Base-by-base conservation (phyloP, 1,284 basidiomycete species). In the Psilocybe mexicana region DNA sequence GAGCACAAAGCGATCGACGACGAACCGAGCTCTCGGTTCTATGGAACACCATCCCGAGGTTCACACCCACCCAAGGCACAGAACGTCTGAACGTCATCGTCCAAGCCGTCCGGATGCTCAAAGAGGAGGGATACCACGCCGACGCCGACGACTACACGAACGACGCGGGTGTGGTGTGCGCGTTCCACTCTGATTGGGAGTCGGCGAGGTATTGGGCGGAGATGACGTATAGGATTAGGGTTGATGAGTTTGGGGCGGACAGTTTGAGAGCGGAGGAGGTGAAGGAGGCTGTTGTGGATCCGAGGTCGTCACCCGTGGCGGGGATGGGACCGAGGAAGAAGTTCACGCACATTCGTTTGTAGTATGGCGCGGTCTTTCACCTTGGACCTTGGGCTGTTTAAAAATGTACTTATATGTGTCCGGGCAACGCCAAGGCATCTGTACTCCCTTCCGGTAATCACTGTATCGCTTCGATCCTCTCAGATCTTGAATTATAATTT, bases 91-190 rank as follows among this genome's bases (percentile, higher is more conserved):
- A 11, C 2, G 42, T 45, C 7, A 51, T 44, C 12, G 40, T 56
- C 42, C 18, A 56, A 23, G 47, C 36, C 10, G 18, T 51, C 12
- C 40, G 25, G 11, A 18, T 44, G 42, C 24, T 56, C 7, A 35
- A 51, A 14, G 55, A 56, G 23, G 55, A 56, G 24, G 55, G 55
- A 12, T 56, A 43, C 30, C 30, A 28, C 4, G 55, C 55, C n/a
- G 55, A 56, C 33, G 40, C 25, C 6, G 55, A 56, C 12, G 55
- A 56, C 30, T 56, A 50, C 47, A 51, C 55, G 30, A 56, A 43
- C 12, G 55, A 51, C 30, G 55, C 55, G 6, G 55, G 40, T 35
- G 12, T 50, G n/a, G 49, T 51, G 23, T 50, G 55, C 43, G 47
- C 55, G 23, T 56, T 50, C 35, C 55, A 56, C 23, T 44, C 38